A percentile compares a stretch with the other conserved stretches of the same genome.
These are phyloP conservation scores for Cercospora berteroae DNA, from an alignment of 2,329 filamentous ascomycete species.

Conservation along the genomic window DNA sequence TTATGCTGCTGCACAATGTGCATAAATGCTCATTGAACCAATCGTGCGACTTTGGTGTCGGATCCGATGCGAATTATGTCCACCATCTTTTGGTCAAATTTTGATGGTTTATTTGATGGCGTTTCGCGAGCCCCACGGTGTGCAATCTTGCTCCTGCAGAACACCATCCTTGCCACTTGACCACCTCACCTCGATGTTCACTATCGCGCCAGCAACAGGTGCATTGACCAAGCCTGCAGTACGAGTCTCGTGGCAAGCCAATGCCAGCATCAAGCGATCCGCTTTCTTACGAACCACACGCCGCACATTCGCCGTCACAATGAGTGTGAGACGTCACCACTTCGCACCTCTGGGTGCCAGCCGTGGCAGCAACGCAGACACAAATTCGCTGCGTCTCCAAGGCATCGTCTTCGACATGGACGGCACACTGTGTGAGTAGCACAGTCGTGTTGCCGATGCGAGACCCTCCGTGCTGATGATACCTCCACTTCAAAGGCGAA, in stretches of 20 bases:
- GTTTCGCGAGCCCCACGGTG: not conserved
- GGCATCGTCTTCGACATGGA: constrained; percentile 88
- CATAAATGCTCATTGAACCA: not conserved
- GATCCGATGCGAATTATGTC: not conserved
- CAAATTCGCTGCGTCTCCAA: constrained; percentile 45
- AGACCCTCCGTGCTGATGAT: not conserved
- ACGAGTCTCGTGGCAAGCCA: not conserved
- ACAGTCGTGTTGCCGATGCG: constrained; percentile 18
- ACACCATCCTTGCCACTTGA: not conserved
- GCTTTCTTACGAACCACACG: not conserved
- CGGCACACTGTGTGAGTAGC: constrained; percentile 73
- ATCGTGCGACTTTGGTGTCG: not conserved
- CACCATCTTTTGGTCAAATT: not conserved
- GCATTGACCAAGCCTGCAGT: not conserved
- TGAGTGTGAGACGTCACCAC: constrained; percentile 17
- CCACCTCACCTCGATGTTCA: not conserved
- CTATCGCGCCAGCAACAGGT: not conserved
- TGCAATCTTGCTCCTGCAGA: not conserved
- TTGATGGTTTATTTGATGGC: not conserved
- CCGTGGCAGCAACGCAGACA: constrained; percentile 24
- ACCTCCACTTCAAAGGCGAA: constrained; percentile 54
- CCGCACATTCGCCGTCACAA: constrained; percentile 1
- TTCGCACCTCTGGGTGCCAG: constrained; percentile 52
- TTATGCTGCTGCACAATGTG: not conserved
- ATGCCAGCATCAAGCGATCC: not conserved